Percentiles rank a stretch among this genome's conserved stretches.
Evolutionary conservation across 2,329 filamentous ascomycete genomes (phyloP).

Genomic region (Colletotrichum godetiae): DNA sequence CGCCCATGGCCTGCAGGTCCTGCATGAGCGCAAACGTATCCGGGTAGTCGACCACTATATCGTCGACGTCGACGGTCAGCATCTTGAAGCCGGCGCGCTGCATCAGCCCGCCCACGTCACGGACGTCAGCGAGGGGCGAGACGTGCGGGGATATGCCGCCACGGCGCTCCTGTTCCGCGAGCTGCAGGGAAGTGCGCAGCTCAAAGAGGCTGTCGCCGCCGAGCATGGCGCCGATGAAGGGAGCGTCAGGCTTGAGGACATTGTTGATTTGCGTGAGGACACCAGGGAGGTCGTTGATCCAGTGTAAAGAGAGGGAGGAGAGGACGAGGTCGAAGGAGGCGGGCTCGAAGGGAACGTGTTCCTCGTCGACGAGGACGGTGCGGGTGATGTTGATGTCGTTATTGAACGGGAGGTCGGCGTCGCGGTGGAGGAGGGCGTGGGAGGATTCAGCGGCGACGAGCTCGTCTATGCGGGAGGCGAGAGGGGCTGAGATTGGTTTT

Average conservation of each 20-base stretch:
- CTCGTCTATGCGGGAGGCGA: constrained; percentile 77
- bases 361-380: constrained; percentile 79
- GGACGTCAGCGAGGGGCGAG: constrained; percentile 90
- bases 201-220: constrained; percentile 95
- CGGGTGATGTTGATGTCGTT: constrained; percentile 77
- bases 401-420: constrained; percentile 81
- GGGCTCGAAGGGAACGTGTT: constrained; percentile 81
- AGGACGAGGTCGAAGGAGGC: constrained; percentile 89
- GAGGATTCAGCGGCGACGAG: constrained; percentile 88
- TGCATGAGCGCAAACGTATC: constrained; percentile 91
- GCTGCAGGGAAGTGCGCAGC: constrained; percentile 89
- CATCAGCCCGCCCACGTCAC: constrained; percentile 89
- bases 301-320: constrained; percentile 90
- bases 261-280: constrained; percentile 86
- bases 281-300: constrained; percentile 96
- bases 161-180: constrained; percentile 88
- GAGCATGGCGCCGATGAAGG: constrained; percentile 96
- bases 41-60: constrained; percentile 95
- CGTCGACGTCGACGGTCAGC: constrained; percentile 95
- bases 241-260: constrained; percentile 87
- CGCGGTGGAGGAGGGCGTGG: constrained; percentile 80
- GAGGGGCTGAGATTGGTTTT: constrained; percentile 70
- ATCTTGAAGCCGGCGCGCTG: constrained; percentile 93
- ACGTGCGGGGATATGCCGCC: constrained; percentile 94
- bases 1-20: constrained; percentile 96